phyloP scores from a whole-genome alignment of 148 eudicot genomes.

The Rhododendron williamsianum region DNA sequence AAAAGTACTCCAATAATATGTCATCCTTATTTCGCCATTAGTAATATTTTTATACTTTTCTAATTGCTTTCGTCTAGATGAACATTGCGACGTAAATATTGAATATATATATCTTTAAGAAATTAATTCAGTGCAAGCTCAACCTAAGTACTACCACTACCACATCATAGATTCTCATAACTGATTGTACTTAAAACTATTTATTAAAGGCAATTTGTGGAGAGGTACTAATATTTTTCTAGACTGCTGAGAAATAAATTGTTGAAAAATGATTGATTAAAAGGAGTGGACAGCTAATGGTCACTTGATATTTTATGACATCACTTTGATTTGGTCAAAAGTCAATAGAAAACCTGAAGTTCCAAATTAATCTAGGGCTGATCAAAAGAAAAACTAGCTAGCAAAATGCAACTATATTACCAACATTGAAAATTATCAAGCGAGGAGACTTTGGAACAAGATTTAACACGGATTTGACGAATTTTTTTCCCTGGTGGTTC shows the following conservation, averaged over 20 bases:
- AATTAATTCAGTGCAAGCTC: background rate
- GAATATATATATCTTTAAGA: no score
- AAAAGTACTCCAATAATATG: no score
- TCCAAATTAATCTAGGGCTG: background rate
- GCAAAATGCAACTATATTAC: background rate
- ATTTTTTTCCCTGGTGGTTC: background rate
- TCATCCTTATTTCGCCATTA: no score
- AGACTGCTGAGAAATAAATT: background rate
- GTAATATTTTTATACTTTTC: no score
- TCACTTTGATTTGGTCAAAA: background rate
- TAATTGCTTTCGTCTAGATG: no score
- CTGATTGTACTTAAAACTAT: background rate
- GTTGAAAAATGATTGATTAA: background rate
- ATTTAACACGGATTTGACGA: background rate
- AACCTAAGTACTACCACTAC: background rate
- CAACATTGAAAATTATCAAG: background rate
- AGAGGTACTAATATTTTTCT: background rate
- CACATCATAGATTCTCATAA: background rate
- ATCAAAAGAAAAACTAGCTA: background rate
- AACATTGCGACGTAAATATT: no score
- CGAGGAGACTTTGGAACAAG: background rate
- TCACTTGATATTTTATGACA: background rate
- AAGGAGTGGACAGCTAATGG: background rate
- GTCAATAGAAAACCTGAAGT: background rate
- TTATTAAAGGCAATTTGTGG: background rate